Evolutionary conservation across 805 yeast genomes (phyloP).

Genomic region (Martiniozyma abietophila): DNA sequence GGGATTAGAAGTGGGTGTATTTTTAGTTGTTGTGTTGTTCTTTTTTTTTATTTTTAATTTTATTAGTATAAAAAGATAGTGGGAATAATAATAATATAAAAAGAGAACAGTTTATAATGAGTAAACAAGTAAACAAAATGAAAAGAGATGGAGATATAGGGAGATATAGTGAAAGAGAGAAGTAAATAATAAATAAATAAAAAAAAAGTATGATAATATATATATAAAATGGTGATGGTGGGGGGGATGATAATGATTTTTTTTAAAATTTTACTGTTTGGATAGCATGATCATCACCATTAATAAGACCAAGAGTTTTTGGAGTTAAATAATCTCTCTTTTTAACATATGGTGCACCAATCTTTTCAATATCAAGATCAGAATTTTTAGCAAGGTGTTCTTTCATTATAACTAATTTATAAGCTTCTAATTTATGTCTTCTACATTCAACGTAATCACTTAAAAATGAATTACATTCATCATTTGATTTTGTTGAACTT

Average conservation of each 20-base stretch:
- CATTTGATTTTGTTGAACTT: conserved; percentile 21
- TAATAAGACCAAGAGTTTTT: conserved; percentile 29
- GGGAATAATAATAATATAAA: no score
- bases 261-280: conserved; percentile 18
- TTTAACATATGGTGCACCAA: conserved; percentile 32
- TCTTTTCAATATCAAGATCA: conserved; percentile 19
- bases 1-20: no score
- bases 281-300: conserved; percentile 28
- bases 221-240: background rate
- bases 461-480: conserved; percentile 26
- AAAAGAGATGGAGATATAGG: conserved; percentile 2
- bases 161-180: conserved; percentile 3
- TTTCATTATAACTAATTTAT: conserved; percentile 27
- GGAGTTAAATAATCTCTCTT: conserved; percentile 31
- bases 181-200: background rate
- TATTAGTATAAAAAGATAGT: background rate
- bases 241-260: background rate
- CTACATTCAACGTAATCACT: conserved; percentile 31
- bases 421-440: conserved; percentile 28
- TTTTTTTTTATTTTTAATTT: conserved; percentile 1
- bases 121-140: no score
- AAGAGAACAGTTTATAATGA: no score
- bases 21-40: no score
- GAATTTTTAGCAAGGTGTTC: conserved; percentile 24
- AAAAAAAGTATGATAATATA: background rate